Evolutionary conservation across 345 rosid species (phyloP).

Genomic region (Cochlearia excelsa): DNA sequence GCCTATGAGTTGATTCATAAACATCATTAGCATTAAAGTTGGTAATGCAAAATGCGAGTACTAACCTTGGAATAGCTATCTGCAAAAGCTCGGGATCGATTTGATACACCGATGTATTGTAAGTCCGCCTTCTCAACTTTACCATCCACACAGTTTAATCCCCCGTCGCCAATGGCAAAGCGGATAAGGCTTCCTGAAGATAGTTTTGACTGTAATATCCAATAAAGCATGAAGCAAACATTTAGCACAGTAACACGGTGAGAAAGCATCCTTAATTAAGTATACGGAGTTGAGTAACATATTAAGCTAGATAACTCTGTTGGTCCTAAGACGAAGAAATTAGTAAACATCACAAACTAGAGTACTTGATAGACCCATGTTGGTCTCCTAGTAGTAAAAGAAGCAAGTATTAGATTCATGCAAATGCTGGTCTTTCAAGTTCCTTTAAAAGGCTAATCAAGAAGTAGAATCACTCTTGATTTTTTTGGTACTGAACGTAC

Average conservation of each 20-base stretch:
- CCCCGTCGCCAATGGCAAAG: slow-evolving; percentile 68
- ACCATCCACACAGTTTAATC: slow-evolving; percentile 73
- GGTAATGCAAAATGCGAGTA: slow-evolving; percentile 2
- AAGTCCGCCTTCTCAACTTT: slow-evolving; percentile 78
- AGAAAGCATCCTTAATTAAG: too few relatives aligned
- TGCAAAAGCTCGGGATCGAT: slow-evolving; percentile 79
- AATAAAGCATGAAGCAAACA: slow-evolving; percentile 8
- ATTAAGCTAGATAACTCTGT: slow-evolving; percentile 11
- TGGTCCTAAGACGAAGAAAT: slow-evolving; percentile 7
- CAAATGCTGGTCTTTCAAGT: slow-evolving; percentile 9
- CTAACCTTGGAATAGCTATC: slow-evolving; percentile 96
- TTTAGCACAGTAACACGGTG: slow-evolving; percentile 12
- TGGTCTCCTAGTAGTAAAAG: background rate
- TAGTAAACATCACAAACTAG: too few relatives aligned
- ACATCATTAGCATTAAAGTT: background rate
- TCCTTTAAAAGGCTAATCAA: slow-evolving; percentile 1
- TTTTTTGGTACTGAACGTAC: slow-evolving; percentile 38
- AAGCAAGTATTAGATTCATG: too few relatives aligned
- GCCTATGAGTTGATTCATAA: slow-evolving; percentile 11
- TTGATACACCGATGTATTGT: slow-evolving; percentile 59
- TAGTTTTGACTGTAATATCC: slow-evolving; percentile 54
- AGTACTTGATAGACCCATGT: too few relatives aligned
- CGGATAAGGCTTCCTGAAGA: slow-evolving; percentile 63
- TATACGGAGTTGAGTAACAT: too few relatives aligned
- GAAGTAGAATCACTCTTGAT: background rate